Conservation (phyloP, 441 rosid species). For the Capsella rubella region DNA sequence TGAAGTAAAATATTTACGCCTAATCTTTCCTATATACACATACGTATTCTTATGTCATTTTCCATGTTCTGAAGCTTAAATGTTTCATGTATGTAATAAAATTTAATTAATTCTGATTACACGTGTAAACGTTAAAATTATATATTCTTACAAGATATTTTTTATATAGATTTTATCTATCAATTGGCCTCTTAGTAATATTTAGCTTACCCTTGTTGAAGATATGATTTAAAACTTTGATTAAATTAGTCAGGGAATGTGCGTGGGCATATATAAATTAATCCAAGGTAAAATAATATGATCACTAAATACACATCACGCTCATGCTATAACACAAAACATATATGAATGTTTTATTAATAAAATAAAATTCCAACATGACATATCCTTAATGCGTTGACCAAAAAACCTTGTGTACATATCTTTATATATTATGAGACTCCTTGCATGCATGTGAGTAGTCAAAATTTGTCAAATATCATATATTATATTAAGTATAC, state of each 20-base stretch:
- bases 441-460: not conserved
- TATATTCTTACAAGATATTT: too few relatives aligned
- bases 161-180: too few relatives aligned
- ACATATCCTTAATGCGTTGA: not conserved
- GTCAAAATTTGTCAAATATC: not conserved
- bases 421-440: not conserved
- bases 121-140: not conserved
- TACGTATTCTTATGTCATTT: not conserved
- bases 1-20: not conserved
- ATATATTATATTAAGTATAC: not conserved
- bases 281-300: not conserved
- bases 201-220: too few relatives aligned
- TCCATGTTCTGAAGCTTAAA: not conserved
- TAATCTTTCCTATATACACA: not conserved
- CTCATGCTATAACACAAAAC: not conserved
- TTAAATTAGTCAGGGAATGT: not conserved
- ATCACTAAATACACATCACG: not conserved
- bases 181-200: too few relatives aligned
- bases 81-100: too few relatives aligned
- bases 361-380: not conserved
- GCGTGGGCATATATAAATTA: not conserved
- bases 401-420: not conserved
- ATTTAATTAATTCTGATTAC: too few relatives aligned
- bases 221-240: not conserved
- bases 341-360: not conserved